Base-by-base conservation (phyloP, 1,284 basidiomycete genomes). In the Trametes versicolor region DNA sequence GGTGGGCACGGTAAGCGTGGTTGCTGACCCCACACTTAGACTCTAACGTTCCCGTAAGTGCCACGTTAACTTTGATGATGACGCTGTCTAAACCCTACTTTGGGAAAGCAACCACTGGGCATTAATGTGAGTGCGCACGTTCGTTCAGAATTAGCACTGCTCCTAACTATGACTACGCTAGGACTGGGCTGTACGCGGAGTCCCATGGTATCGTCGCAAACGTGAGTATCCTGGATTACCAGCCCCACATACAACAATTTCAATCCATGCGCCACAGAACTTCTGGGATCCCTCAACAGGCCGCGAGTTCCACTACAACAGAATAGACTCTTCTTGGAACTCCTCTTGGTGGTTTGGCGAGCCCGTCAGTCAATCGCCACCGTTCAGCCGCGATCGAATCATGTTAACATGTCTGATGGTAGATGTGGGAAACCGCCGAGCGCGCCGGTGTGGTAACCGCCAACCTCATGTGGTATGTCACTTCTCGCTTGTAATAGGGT, bases 131-230 rank as follows among this genome's bases (percentile, higher is more conserved):
- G 83, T 53, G 32, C 37, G 9, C 29, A 13, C 37, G 21, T 10
- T 25, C 7, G 23, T 15, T n/a, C 6, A 32, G 19, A 56, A 19
- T 41, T 19, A 39, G 29, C 15, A 32, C 37, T 15, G 15, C 55
- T 19, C 48, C 21, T 17, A 32, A 15, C 23, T 36, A 64, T 4
- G 48, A 25, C 67, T 23, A 4, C 58, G 8, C 41, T 66, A 94
- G 92, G 89, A 97, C 95, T 21, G 95, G 95, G 2, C 83, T 97
- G 0, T 88, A 96, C 74, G 92, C 93, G 0, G 93, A 96, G 75
- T 91, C 90, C 23, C 93, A 96, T 75, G 96, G 96, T 6, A 96
- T 98, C 58, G 86, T 98, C 13, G 96, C 89, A 15, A 98, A 98
- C 74, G 92, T 93, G 71, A 15, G 85, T 76, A 8, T 51, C 23